Percentiles rank a stretch among this genome's conserved stretches.
phyloP scores from a whole-genome alignment of 116 monocot species.

The Posidonia oceanica region DNA sequence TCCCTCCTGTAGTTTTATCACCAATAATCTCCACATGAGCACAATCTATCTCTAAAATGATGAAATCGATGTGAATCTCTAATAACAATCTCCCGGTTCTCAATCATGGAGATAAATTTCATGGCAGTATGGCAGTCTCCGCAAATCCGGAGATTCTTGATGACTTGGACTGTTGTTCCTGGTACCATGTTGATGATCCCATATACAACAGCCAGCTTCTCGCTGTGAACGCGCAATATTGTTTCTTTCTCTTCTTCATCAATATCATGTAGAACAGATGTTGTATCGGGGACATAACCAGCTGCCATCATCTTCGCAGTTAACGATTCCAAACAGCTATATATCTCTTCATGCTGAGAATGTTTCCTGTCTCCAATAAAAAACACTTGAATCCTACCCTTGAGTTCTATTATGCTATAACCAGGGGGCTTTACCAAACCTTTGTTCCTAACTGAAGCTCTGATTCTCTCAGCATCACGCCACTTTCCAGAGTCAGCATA shows the following conservation, averaged over 20 bases:
- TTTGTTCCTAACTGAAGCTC: constrained; percentile 44
- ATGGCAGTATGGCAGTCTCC: constrained; percentile 67
- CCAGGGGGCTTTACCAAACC: constrained; percentile 62
- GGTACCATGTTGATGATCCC: constrained; percentile 45
- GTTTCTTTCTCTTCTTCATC: constrained; percentile 81
- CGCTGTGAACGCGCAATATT: constrained; percentile 59
- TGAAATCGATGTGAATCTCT: constrained; percentile 79
- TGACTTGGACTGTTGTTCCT: constrained; percentile 49
- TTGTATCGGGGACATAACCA: constrained; percentile 71
- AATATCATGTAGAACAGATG: constrained; percentile 72
- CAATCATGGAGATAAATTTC: constrained; percentile 55
- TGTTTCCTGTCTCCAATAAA: constrained; percentile 61
- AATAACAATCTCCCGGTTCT: constrained; percentile 53
- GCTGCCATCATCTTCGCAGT: constrained; percentile 41
- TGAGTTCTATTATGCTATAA: constrained; percentile 72
- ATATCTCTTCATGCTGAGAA: constrained; percentile 42
- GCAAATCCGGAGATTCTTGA: constrained; percentile 80
- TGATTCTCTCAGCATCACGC: constrained; percentile 58
- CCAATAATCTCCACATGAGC: constrained; percentile 82
- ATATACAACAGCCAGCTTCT: constrained; percentile 75
- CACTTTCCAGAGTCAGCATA: constrained; percentile 77
- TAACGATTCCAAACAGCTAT: constrained; percentile 52
- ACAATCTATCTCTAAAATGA: constrained; percentile 62
- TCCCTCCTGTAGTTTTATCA: constrained; percentile 8
- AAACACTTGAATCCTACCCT: constrained; percentile 60